Percentiles rank a stretch among this genome's conserved stretches.
Evolutionary conservation across 257 asterid species (phyloP).

Genomic region (Solanum raphanifolium): DNA sequence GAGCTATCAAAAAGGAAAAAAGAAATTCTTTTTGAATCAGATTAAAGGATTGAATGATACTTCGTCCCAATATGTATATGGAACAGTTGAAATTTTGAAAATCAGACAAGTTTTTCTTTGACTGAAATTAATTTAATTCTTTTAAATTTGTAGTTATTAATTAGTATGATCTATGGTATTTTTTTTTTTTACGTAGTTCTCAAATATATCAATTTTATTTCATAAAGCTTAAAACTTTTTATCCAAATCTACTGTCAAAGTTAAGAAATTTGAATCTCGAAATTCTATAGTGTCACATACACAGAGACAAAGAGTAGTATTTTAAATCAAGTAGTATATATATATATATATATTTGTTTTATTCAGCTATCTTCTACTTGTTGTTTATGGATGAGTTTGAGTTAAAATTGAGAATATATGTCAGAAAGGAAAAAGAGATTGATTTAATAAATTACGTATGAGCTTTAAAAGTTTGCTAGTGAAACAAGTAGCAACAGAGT

Average conservation of each 20-base stretch:
- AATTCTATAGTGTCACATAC: background rate
- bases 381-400: background rate
- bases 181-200: background rate
- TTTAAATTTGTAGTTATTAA: background rate
- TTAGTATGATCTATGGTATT: background rate
- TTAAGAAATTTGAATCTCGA: background rate
- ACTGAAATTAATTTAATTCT: background rate
- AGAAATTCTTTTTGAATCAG: background rate
- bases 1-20: background rate
- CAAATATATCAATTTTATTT: background rate
- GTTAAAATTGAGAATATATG: background rate
- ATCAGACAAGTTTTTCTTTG: background rate
- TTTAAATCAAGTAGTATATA: background rate
- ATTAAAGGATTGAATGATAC: background rate
- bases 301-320: background rate
- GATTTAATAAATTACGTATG: background rate
- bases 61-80: background rate
- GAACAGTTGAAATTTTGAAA: background rate
- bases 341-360: background rate
- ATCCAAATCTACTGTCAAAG: background rate
- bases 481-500: background rate
- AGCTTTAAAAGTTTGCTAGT: background rate
- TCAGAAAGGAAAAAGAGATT: background rate
- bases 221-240: background rate
- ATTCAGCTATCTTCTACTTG: background rate